Base-by-base conservation (phyloP, 106 monocot genomes). In the Apostasia ramifera region DNA sequence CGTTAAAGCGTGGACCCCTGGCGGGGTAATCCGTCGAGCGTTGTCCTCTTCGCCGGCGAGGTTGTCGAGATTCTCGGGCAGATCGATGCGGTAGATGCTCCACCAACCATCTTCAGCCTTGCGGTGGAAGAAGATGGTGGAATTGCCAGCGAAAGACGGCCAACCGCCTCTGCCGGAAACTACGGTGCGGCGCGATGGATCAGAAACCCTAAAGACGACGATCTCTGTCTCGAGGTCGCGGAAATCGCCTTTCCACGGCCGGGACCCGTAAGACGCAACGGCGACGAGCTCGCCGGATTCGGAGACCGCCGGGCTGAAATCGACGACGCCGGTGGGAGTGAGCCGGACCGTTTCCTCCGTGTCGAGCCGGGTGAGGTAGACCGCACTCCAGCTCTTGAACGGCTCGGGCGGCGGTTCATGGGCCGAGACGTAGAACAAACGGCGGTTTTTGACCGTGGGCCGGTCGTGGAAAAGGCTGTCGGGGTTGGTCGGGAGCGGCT, bases 1-100 rank as follows among this genome's bases (percentile, higher is more conserved):
- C 3, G 95, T 95, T 78, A 95, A 74, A 38, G 82, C 84, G 78
- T 95, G 95, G 12, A 95, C 2, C 0, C 95, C 95, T 8, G 91
- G 67, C 55, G 95, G 95, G 2, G 91, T 95, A 44, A 95, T 66
- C 40, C 94, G 81, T 1, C 54, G 62, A 0, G 73, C 69, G 10
- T 67, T 48, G 7, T 7, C 67, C 61, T n/a, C 49, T 7, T 57
- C 63, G 0, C n/a, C 53, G 39, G 8, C 43, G 13, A 50, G 44
- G 2, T 4, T 4, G 1, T 59, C 66, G 48, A 53, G 44, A 46
- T 72, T 67, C 6, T 57, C 70, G 6, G 73, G 44, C 5, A 94
- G 26, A 53, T 85, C 85, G 38, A 66, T 59, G 0, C 75, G 72
- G 84, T 63, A 95, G 40, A 95, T 55, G 80, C 95, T 95, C 91